These are phyloP conservation scores for Phytophthora cactorum DNA, from an alignment of 352 stramenopile genomes.

Conservation along the genomic window DNA sequence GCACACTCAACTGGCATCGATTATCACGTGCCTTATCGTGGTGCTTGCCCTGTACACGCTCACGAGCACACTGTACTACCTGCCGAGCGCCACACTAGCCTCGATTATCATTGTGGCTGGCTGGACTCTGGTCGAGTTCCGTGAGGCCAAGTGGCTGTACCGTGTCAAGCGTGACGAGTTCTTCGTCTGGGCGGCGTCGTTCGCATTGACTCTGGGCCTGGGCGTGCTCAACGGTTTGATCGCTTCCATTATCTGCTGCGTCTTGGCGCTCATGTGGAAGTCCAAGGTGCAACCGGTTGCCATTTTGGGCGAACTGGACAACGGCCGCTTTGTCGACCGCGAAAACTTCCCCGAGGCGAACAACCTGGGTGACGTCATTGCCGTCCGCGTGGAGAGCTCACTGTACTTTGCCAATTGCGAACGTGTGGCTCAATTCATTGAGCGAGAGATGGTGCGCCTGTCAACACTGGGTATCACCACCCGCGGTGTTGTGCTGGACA, in stretches of 20 bases:
- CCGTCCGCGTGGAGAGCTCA: conserved; percentile 22
- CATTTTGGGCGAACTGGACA: conserved; percentile 23
- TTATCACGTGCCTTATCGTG: conserved; percentile 23
- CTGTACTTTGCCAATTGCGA: conserved; percentile 30
- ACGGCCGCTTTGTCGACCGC: conserved; percentile 15
- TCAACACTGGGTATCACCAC: conserved; percentile 20
- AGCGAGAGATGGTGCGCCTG: conserved; percentile 20
- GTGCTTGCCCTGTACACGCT: conserved; percentile 21
- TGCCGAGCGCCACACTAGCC: conserved; percentile 22
- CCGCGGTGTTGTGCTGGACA: conserved; percentile 24
- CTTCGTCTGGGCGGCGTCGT: conserved; percentile 25
- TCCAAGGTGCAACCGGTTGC: conserved; percentile 14
- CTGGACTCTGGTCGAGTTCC: conserved; percentile 22
- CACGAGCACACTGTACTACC: conserved; percentile 20
- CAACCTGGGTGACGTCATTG: conserved; percentile 18
- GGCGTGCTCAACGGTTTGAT: conserved; percentile 25
- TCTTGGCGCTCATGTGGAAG: conserved; percentile 29
- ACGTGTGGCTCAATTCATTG: conserved; percentile 23
- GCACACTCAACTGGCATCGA: conserved; percentile 19
- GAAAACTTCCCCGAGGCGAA: conserved; percentile 24
- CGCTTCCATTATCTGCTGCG: conserved; percentile 22
- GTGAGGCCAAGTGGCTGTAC: conserved; percentile 27
- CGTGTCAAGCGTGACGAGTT: conserved; percentile 27
- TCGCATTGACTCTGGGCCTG: conserved; percentile 14
- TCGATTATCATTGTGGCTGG: conserved; percentile 32